Percentiles rank a stretch among this genome's conserved stretches.
Conservation (phyloP, 2,329 filamentous ascomycete genomes). For the Diaporthe aspalathi region DNA sequence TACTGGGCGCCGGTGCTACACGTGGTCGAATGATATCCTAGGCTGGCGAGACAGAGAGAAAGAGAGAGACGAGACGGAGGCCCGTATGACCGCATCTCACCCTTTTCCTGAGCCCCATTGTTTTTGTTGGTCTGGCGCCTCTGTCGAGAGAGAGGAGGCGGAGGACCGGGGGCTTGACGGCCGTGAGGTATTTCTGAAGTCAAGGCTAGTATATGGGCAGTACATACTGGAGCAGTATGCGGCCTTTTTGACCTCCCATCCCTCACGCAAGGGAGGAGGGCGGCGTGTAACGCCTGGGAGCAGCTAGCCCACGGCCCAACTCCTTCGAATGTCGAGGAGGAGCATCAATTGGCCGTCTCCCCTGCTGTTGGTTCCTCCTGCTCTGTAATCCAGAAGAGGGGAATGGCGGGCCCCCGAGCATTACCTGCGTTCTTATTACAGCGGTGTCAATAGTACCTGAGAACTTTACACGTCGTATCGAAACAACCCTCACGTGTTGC, state of each 20-base stretch:
- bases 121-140: not conserved
- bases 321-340: not conserved
- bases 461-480: conserved; percentile 14
- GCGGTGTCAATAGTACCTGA: not conserved
- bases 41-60: not conserved
- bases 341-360: not conserved
- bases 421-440: conserved; percentile 14
- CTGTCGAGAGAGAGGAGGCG: not conserved
- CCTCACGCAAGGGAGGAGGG: too few species aligned
- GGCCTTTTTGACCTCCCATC: too few species aligned
- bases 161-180: too few species aligned
- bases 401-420: not conserved
- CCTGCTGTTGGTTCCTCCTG: not conserved
- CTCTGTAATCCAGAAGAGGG: not conserved
- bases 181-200: conserved; percentile 24
- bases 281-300: too few species aligned
- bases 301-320: not conserved
- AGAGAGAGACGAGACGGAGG: not conserved
- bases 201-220: conserved; percentile 4
- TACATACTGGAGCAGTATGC: not conserved
- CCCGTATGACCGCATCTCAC: conserved; percentile 26
- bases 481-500: not conserved
- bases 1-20: conserved; percentile 10
- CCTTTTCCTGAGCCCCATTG: not conserved
- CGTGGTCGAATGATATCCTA: conserved; percentile 31